Conservation (phyloP, 148 eudicot genomes). For the Vaccinium myrtillus region DNA sequence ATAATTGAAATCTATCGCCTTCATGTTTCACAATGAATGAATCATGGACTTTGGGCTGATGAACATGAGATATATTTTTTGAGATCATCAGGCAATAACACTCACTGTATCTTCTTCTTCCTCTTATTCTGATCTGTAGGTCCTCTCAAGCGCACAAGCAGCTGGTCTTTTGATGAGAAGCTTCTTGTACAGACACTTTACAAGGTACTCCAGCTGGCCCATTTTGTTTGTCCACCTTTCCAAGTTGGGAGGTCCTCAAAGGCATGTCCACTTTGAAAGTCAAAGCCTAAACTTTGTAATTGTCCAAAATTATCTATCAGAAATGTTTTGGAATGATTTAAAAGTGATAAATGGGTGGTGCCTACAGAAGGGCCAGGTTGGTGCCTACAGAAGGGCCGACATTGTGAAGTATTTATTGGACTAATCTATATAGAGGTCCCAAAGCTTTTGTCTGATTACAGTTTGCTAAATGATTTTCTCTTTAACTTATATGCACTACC, state of each 20-base stretch:
- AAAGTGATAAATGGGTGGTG: not conserved
- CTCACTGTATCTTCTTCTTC: not conserved
- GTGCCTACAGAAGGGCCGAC: not conserved
- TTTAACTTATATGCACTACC: not conserved
- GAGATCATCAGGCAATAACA: not conserved
- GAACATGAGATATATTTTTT: not conserved
- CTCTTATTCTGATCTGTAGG: conserved; percentile 37
- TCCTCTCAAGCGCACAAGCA: conserved; percentile 71
- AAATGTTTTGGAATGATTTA: not conserved
- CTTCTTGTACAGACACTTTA: conserved; percentile 82
- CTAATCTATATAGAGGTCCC: not conserved
- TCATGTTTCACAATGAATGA: not conserved
- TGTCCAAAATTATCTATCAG: not conserved
- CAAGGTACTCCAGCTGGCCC: conserved; percentile 45
- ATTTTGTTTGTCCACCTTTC: not conserved
- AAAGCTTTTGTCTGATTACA: not conserved
- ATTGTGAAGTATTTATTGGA: not conserved
- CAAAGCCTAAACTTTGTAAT: not conserved
- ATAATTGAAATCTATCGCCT: not conserved
- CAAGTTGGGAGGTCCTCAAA: not conserved
- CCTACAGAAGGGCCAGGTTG: not conserved
- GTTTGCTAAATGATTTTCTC: not conserved
- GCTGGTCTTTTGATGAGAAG: conserved; percentile 92
- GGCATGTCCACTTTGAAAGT: not conserved
- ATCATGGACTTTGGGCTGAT: conserved; percentile 6